Base-by-base conservation (phyloP, 202 grass and related monocot genomes). In the Elaeis oleifera region DNA sequence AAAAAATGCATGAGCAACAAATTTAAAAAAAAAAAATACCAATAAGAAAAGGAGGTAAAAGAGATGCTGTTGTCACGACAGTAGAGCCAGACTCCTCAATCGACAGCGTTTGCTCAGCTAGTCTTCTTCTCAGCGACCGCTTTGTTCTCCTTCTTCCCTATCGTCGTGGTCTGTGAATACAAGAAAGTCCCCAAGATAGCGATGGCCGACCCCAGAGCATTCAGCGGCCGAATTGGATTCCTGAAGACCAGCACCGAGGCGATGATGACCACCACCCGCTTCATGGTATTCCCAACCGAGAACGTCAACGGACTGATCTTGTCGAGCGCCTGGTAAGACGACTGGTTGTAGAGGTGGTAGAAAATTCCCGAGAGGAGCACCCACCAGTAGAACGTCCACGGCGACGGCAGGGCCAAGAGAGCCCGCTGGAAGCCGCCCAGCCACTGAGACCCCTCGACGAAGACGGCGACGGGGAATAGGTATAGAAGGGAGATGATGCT, bases 301-400 rank as follows among this genome's bases (percentile, higher is more conserved):
- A 81, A 81, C 18, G 71, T 81, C 39, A 81, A 54, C 7, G 78
- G 78, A 58, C 64, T 81, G 54, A 81, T 81, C 16, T 81, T 63
- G 24, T 81, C 78, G 14, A 81, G 71, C 53, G 78, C 78, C 65
- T 81, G 78, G 64, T 81, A 81, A 16, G 78, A 81, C 2, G 78
- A 81, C 64, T 81, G 78, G 52, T 81, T 81, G 58, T 81, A 75
- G 51, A 81, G 71, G 57, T 81, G 78, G 68, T 81, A 81, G 51
- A 81, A 81, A 3, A 81, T 58, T 18, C 78, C 78, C 23, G 78
- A 81, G 48, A 81, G 22, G 29, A 75, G 50, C 64, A 81, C 64
- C 78, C 78, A 81, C 16, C 58, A 15, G 61, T 75, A 81, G 23
- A 75, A 75, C 0, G 32, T 56, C 53, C 28, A 54, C 11, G 65